These are phyloP conservation scores for Neurospora sp. DNA, from an alignment of 495 filamentous ascomycete species.

Conservation along the genomic window DNA sequence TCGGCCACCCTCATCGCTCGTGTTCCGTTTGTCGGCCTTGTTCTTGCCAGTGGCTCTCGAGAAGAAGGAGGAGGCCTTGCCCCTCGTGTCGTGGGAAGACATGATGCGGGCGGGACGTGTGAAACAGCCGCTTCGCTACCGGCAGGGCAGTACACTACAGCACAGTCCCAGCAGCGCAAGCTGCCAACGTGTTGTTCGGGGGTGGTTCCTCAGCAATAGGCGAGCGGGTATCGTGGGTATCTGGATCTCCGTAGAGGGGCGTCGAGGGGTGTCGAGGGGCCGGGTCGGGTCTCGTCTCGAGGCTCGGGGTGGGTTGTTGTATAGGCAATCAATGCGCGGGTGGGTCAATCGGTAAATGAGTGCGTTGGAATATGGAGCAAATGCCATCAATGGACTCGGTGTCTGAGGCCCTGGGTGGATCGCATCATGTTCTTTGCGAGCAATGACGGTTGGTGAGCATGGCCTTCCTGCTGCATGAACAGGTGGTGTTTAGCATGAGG, in stretches of 20 bases:
- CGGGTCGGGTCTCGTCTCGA: background rate
- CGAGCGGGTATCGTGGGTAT: slow-evolving; percentile 4
- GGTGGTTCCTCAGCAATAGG: slow-evolving; percentile 6
- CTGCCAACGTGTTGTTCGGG: slow-evolving; percentile 7
- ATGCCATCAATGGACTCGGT: slow-evolving; percentile 28
- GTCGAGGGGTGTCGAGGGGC: slow-evolving; percentile 6
- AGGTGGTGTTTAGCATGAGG: slow-evolving; percentile 23
- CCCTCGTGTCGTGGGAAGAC: slow-evolving; percentile 62
- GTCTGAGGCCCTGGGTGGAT: slow-evolving; percentile 29
- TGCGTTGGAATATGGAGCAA: slow-evolving; percentile 6
- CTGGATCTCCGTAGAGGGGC: background rate
- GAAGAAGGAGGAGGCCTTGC: slow-evolving; percentile 63
- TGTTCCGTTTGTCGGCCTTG: slow-evolving; percentile 51
- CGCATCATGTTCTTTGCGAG: slow-evolving; percentile 28
- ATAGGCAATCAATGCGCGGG: slow-evolving; percentile 18
- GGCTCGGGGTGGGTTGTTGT: background rate
- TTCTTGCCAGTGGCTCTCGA: slow-evolving; percentile 63
- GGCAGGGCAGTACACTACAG: slow-evolving; percentile 3
- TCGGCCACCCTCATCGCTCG: slow-evolving; percentile 38
- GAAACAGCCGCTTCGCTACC: slow-evolving; percentile 19
- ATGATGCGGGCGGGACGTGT: slow-evolving; percentile 29
- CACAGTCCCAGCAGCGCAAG: slow-evolving; percentile 2
- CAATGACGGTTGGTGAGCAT: slow-evolving; percentile 7
- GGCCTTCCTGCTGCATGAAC: slow-evolving; percentile 22
- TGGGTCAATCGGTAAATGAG: slow-evolving; percentile 13